A percentile compares a stretch with the other conserved stretches of the same genome.
Evolutionary conservation across 2,329 filamentous ascomycete genomes (phyloP).

Genomic region (Sporothrix mexicana): DNA sequence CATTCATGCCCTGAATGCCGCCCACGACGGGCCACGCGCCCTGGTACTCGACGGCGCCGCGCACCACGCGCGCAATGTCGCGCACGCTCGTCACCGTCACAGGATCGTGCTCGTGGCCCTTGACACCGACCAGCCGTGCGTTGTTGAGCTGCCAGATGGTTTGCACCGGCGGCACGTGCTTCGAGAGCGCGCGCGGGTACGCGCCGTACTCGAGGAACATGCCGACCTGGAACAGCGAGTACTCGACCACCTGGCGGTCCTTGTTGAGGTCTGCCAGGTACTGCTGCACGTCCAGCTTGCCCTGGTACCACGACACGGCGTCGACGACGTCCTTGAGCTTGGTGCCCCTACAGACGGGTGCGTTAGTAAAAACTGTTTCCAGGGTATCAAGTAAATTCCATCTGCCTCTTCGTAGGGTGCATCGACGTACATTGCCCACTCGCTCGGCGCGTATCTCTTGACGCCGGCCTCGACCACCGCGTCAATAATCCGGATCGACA

Average conservation of each 20-base stretch:
- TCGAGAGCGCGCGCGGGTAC: constrained; percentile 54
- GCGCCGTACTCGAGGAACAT: constrained; percentile 57
- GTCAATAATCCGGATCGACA: constrained; percentile 55
- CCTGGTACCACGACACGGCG: constrained; percentile 55
- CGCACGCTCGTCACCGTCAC: background rate
- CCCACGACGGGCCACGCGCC: constrained; percentile 51
- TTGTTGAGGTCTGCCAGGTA: constrained; percentile 60
- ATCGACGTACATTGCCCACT: constrained; percentile 56
- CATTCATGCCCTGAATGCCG: constrained; percentile 49
- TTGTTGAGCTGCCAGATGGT: constrained; percentile 7
- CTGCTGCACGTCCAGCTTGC: constrained; percentile 56
- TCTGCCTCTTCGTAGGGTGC: background rate
- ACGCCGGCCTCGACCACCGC: constrained; percentile 65
- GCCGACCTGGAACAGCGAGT: constrained; percentile 29
- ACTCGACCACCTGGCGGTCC: constrained; percentile 59
- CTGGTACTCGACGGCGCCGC: constrained; percentile 51
- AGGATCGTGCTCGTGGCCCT: background rate
- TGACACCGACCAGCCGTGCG: background rate
- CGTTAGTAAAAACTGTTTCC: background rate
- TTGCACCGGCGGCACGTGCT: constrained; percentile 48
- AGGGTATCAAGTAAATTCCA: no score
- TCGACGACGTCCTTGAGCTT: constrained; percentile 37
- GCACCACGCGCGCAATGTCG: constrained; percentile 15
- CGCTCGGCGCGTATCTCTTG: constrained; percentile 65
- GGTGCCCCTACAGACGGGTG: background rate